Percentiles rank a stretch among this genome's conserved stretches.
Conservation (phyloP, 208 protist genomes). For the Leishmania guyanensis region DNA sequence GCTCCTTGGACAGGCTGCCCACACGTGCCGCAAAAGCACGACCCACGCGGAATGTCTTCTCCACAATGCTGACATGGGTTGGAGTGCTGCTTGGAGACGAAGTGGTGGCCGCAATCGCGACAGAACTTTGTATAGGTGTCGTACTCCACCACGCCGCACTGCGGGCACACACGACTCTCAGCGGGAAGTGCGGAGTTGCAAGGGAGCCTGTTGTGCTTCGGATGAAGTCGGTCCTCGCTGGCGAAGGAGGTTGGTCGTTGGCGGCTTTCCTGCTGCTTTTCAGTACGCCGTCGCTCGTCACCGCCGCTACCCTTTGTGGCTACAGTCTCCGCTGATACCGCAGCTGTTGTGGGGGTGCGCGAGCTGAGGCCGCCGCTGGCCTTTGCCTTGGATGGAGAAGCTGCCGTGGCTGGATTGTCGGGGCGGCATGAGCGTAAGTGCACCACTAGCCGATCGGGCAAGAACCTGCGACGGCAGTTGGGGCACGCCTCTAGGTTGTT, state of each 20-base stretch:
- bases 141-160: slow-evolving; percentile 79
- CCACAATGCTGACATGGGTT: slow-evolving; percentile 70
- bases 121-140: slow-evolving; percentile 81
- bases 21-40: slow-evolving; percentile 86
- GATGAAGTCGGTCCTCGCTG: slow-evolving; percentile 31
- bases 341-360: neutral
- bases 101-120: slow-evolving; percentile 64
- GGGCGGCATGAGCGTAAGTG: slow-evolving; percentile 91
- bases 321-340: neutral
- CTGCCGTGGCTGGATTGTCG: slow-evolving; percentile 53
- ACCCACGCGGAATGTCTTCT: slow-evolving; percentile 64
- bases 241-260: neutral
- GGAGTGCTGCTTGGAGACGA: slow-evolving; percentile 34
- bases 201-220: slow-evolving; percentile 54
- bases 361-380: neutral
- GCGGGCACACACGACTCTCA: slow-evolving; percentile 50
- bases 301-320: neutral
- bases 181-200: slow-evolving; percentile 33
- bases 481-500: slow-evolving; percentile 89
- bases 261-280: neutral
- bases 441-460: slow-evolving; percentile 88
- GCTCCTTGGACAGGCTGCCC: slow-evolving; percentile 70
- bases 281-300: neutral
- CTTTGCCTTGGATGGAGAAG: slow-evolving; percentile 6
- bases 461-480: slow-evolving; percentile 89